Evolutionary conservation across 495 filamentous ascomycete genomes (phyloP).

Genomic region (Penicillium chermesinum): DNA sequence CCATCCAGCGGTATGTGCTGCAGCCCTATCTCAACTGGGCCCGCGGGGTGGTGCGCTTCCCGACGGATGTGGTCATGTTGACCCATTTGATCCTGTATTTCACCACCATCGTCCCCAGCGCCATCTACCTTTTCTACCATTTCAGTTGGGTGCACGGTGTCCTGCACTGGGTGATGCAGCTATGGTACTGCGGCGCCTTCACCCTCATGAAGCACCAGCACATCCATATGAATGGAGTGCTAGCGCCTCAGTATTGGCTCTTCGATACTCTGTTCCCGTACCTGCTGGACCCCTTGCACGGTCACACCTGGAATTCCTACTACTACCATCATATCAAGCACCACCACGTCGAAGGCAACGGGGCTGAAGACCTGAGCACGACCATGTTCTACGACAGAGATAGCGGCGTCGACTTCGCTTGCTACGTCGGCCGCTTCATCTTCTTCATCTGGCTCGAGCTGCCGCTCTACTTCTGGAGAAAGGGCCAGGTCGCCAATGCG

Average conservation of each 20-base stretch:
- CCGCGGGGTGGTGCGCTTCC: slow-evolving; percentile 47
- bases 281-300: slow-evolving; percentile 66
- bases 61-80: slow-evolving; percentile 70
- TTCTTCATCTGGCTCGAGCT: slow-evolving; percentile 69
- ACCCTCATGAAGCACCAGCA: slow-evolving; percentile 81
- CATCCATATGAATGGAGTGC: slow-evolving; percentile 69
- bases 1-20: slow-evolving; percentile 44
- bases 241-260: slow-evolving; percentile 43
- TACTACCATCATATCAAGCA: slow-evolving; percentile 83
- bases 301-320: slow-evolving; percentile 80
- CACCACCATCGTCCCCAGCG: slow-evolving; percentile 61
- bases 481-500: slow-evolving; percentile 46
- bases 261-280: slow-evolving; percentile 67
- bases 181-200: slow-evolving; percentile 63
- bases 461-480: slow-evolving; percentile 64
- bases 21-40: slow-evolving; percentile 54
- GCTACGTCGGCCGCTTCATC: slow-evolving; percentile 68
- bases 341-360: slow-evolving; percentile 79
- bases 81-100: slow-evolving; percentile 72
- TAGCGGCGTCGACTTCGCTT: slow-evolving; percentile 53
- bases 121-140: slow-evolving; percentile 53
- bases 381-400: slow-evolving; percentile 76
- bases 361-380: slow-evolving; percentile 67
- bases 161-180: slow-evolving; percentile 55
- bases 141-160: slow-evolving; percentile 64